phyloP scores from a whole-genome alignment of 805 yeast species.

The Suhomyces xylopsoci region DNA sequence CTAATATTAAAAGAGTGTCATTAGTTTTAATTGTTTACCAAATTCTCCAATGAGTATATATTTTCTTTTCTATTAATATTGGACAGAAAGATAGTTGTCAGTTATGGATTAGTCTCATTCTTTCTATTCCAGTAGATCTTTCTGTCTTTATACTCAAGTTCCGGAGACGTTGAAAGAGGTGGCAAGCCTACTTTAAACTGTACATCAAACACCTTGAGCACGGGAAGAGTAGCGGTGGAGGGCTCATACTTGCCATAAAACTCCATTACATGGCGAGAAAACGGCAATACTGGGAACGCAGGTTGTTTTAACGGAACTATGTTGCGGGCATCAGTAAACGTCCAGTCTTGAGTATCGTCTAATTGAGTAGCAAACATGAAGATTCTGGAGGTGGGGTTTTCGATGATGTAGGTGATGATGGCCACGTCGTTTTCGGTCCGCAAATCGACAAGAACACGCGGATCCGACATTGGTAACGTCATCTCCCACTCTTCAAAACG shows the following conservation, averaged over 20 bases:
- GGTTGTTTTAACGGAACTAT: constrained; percentile 27
- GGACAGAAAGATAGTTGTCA: too few species aligned
- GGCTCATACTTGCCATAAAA: constrained; percentile 23
- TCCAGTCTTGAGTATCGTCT: constrained; percentile 21
- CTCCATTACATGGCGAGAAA: constrained; percentile 44
- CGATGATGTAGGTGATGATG: constrained; percentile 51
- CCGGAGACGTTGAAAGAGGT: constrained; percentile 23
- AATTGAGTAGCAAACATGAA: constrained; percentile 56
- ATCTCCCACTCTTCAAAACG: constrained; percentile 47
- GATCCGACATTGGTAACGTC: constrained; percentile 62
- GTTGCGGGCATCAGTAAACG: constrained; percentile 21
- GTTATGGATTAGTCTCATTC: not conserved
- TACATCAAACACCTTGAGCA: constrained; percentile 62
- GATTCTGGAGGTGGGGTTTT: constrained; percentile 71
- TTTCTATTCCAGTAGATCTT: constrained; percentile 15
- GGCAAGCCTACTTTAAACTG: constrained; percentile 64
- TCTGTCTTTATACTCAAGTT: constrained; percentile 14
- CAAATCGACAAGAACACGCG: constrained; percentile 55
- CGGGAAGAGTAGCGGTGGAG: constrained; percentile 47
- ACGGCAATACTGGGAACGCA: constrained; percentile 59
- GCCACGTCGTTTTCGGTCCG: constrained; percentile 15
- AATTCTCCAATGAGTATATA: too few species aligned
- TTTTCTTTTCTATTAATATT: too few species aligned
- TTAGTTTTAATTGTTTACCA: too few species aligned
- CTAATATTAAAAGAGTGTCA: too few species aligned